A percentile compares a stretch with the other conserved stretches of the same genome.
Evolutionary conservation across 257 asterid species (phyloP).

Genomic region (Nicotiana tabacum): DNA sequence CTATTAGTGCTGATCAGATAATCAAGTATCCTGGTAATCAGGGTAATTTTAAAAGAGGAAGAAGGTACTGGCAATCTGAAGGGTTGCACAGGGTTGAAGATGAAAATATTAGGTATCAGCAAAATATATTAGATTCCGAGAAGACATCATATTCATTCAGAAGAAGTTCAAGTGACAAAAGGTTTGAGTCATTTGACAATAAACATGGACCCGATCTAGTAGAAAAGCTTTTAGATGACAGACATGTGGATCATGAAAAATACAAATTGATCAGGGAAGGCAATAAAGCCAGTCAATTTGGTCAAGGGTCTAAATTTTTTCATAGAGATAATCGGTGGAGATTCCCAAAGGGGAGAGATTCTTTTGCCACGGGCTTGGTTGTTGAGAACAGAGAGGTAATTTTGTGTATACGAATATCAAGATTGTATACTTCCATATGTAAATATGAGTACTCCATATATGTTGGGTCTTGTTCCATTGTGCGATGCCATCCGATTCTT

Average conservation of each 20-base stretch:
- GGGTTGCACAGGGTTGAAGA: slow-evolving; percentile 27
- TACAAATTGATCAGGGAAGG: slow-evolving; percentile 24
- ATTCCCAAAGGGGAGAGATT: slow-evolving; percentile 29
- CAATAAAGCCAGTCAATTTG: slow-evolving; percentile 22
- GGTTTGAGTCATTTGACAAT: slow-evolving; percentile 21
- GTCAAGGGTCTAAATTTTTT: slow-evolving; percentile 20
- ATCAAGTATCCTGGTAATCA: slow-evolving; percentile 18
- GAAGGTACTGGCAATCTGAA: slow-evolving; percentile 27
- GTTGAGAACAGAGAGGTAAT: slow-evolving; percentile 54
- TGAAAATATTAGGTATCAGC: slow-evolving; percentile 22
- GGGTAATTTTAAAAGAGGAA: slow-evolving; percentile 29
- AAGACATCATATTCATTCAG: slow-evolving; percentile 25
- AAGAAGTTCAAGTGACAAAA: slow-evolving; percentile 21
- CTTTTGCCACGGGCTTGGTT: slow-evolving; percentile 38
- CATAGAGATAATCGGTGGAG: slow-evolving; percentile 21
- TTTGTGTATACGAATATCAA: slow-evolving; percentile 29
- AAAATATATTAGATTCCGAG: slow-evolving; percentile 19
- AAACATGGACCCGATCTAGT: slow-evolving; percentile 22
- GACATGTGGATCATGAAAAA: slow-evolving; percentile 24
- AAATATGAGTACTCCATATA: slow-evolving; percentile 16
- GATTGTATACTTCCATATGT: slow-evolving; percentile 26
- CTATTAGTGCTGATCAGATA: slow-evolving; percentile 12
- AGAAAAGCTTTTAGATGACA: slow-evolving; percentile 21
- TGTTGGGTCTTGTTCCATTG: slow-evolving; percentile 25
- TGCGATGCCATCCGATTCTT: slow-evolving; percentile 8